Evolutionary conservation across 139 green algal species (phyloP), one percentile per base, ranked within the genome.

Genomic region (Micromonas pusilla): DNA sequence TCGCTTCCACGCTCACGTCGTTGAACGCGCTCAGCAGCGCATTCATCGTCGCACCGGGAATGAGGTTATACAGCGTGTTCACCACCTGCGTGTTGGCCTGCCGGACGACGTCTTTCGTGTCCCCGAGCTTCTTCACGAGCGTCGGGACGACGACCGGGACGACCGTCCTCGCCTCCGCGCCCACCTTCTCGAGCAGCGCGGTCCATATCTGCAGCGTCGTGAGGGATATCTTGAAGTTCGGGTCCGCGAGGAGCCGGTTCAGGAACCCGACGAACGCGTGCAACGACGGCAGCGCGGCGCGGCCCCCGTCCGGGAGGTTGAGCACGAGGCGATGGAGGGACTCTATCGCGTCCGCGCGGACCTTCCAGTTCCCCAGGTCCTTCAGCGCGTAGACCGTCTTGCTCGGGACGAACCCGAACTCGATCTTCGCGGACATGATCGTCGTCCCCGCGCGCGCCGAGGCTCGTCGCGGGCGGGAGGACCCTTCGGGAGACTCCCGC

Each of bases 191-290:
- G 0, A 90, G 81, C 13, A 93, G 57, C 23, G 90, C 83, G 30
- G 82, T 82, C 23, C 94, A 76, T 3, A 92, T 91, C 3, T 88
- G 78, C 79, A 93, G 88, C 52, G 86, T 85, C 2, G 85, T 88
- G n/a, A 90, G 73, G 6, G 86, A 85, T 19, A 95, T 91, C 66
- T 92, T 92, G 81, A 95, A 95, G 86, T 95, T 95, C 70, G 89
- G 84, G 76, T 95, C 91, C 0, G 76, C 78, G 5, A 91, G 54
- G 30, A 95, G 85, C 20, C 74, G 79, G 33, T 86, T 53, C 19
- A 93, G 73, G 73, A 95, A 93, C 1, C 73, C 65, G 4, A 91
- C 64, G 64, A 93, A 89, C n/a, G 85, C 66, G 1, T 80, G 78
- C 13, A 95, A 83, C 3, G 74, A 77, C 0, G 82, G 68, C 38